Conservation (phyloP, 768 basidiomycete genomes). For the Tricholoma terreum region DNA sequence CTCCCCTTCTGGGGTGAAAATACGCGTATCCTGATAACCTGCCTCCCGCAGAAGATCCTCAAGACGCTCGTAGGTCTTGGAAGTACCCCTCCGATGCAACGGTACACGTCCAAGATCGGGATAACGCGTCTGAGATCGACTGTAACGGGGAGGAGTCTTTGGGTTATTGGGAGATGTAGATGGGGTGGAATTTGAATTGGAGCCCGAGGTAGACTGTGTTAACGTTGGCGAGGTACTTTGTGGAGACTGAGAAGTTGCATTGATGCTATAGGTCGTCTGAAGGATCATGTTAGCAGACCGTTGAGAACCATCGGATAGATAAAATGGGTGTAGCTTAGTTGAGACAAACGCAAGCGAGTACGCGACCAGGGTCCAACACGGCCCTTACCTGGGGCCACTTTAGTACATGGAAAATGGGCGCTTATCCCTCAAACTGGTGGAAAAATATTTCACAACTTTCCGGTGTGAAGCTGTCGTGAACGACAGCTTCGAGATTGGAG, state of each 20-base stretch:
- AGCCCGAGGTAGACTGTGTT: slow-evolving; percentile 39
- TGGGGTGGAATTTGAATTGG: slow-evolving; percentile 32
- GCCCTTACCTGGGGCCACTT: background rate
- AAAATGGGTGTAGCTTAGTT: background rate
- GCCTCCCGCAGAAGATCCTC: slow-evolving; percentile 85
- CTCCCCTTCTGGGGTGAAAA: slow-evolving; percentile 84
- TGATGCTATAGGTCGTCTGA: slow-evolving; percentile 24
- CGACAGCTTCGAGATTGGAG: no score
- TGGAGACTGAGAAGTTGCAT: slow-evolving; percentile 32
- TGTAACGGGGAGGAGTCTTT: slow-evolving; percentile 41
- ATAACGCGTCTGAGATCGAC: slow-evolving; percentile 46
- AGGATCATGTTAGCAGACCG: background rate
- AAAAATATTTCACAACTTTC: background rate
- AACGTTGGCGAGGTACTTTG: slow-evolving; percentile 36
- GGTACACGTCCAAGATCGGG: slow-evolving; percentile 68
- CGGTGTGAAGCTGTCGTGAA: background rate
- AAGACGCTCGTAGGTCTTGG: slow-evolving; percentile 76
- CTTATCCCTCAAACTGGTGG: background rate
- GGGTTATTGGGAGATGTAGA: slow-evolving; percentile 42
- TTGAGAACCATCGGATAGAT: background rate
- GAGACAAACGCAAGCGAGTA: background rate
- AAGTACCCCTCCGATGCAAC: slow-evolving; percentile 74
- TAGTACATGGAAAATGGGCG: background rate
- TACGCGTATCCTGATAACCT: slow-evolving; percentile 89
- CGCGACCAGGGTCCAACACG: background rate